phyloP scores from a whole-genome alignment of 1,284 basidiomycete species.

The Amylostereum chailletii region DNA sequence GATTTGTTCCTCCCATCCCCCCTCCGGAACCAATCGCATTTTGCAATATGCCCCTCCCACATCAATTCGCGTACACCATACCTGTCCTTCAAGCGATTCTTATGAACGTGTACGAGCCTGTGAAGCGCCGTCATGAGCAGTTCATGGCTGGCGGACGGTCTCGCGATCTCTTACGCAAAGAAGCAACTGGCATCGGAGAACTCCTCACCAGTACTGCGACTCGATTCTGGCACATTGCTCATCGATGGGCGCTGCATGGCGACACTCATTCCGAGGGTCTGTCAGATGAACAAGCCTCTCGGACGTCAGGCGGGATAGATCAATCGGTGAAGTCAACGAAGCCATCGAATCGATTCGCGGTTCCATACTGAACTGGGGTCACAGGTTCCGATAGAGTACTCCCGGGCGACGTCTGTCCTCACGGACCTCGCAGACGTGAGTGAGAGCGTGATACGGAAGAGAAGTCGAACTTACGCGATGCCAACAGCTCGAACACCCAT shows the following conservation, averaged over 20 bases:
- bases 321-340: too few relatives aligned
- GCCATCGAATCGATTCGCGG: too few relatives aligned
- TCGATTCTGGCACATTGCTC: slow-evolving; percentile 34
- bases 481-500: too few relatives aligned
- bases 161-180: slow-evolving; percentile 34
- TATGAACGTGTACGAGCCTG: slow-evolving; percentile 45
- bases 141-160: slow-evolving; percentile 52
- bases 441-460: too few relatives aligned
- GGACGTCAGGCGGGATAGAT: too few relatives aligned
- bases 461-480: too few relatives aligned
- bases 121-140: slow-evolving; percentile 31
- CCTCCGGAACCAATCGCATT: slow-evolving; percentile 30
- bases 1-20: slow-evolving; percentile 16
- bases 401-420: too few relatives aligned
- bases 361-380: too few relatives aligned
- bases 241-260: slow-evolving; percentile 40
- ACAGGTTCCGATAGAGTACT: too few relatives aligned
- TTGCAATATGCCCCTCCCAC: slow-evolving; percentile 34
- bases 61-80: slow-evolving; percentile 57
- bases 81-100: slow-evolving; percentile 53
- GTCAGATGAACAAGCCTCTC: too few relatives aligned
- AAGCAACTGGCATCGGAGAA: slow-evolving; percentile 41
- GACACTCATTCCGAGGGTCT: too few relatives aligned
- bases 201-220: slow-evolving; percentile 44
- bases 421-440: too few relatives aligned